Evolutionary conservation across 2,329 filamentous ascomycete species (phyloP).

Genomic region (Ascochyta fabae): DNA sequence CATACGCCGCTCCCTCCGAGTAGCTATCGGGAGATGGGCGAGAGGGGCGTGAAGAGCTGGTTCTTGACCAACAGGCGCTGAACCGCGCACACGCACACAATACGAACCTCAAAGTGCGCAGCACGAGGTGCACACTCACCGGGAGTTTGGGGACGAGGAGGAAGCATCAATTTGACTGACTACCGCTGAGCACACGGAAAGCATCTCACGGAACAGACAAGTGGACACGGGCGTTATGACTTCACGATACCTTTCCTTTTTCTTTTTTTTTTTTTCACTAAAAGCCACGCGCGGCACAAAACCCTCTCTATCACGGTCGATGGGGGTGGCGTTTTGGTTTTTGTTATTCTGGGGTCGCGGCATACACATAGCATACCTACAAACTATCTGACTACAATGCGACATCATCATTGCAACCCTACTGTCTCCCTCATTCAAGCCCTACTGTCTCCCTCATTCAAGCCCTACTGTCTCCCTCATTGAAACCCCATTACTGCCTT

Average conservation of each 20-base stretch:
- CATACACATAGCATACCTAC: not conserved
- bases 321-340: slow-evolving; percentile 10
- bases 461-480: not conserved
- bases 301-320: slow-evolving; percentile 12
- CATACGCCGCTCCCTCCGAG: slow-evolving; percentile 33
- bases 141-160: not conserved
- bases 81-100: not conserved
- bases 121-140: not conserved
- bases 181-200: not conserved
- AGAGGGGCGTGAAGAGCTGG: slow-evolving; percentile 25
- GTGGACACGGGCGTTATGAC: slow-evolving; percentile 22
- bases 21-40: slow-evolving; percentile 31
- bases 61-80: slow-evolving; percentile 46
- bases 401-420: not conserved
- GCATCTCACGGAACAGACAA: slow-evolving; percentile 12
- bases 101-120: not conserved
- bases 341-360: not conserved
- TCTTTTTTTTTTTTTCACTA: slow-evolving; percentile 19
- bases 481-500: no score
- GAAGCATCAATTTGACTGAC: slow-evolving; percentile 14
- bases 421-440: not conserved
- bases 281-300: slow-evolving; percentile 19
- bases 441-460: not conserved
- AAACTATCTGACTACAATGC: slow-evolving; percentile 4
- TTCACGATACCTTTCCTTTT: slow-evolving; percentile 28